Evolutionary conservation across 2,329 filamentous ascomycete genomes (phyloP), one percentile per base, ranked within the genome.

Genomic region (Aspergillus calidoustus): DNA sequence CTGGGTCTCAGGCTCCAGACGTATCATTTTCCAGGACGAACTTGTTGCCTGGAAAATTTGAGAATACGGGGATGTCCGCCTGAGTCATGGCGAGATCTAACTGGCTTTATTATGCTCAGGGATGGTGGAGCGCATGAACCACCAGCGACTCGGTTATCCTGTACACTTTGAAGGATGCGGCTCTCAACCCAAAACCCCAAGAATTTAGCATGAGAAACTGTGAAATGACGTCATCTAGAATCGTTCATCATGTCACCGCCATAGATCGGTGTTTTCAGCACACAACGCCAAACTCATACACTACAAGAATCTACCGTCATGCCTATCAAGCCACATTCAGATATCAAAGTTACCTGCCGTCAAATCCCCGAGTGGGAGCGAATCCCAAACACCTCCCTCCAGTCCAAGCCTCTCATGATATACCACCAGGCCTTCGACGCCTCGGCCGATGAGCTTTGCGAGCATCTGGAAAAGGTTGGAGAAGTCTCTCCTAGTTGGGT

Each of bases 401-500:
- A 87, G 69, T 76, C 82, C 58, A 87, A 86, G 64, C 88, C 88
- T 0, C 81, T 91, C 28, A 72, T 90, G 49, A 86, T 91, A 72
- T 91, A 91, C 75, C 87, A 88, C 70, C 79, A 76, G 15, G 85
- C 81, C 41, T 89, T 91, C 67, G 72, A 77, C 4, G 67, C 75
- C 17, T 79, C 81, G 4, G 76, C 86, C 3, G 79, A 81, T 3
- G 70, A 79, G 1, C 83, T 90, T 52, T 85, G 89, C 69, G 71
- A 79, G 0, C 87, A 88, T 64, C 80, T 91, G 6, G 70, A 71
- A 7, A 69, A 73, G 3, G 72, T 86, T 17, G 83, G 81, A 7
- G 84, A 86, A 38, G 87, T 89, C 3, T 71, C 69, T 1, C 87
- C 89, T 0, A 86, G 89, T 70, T 91, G 88, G 89, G 81, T 85